These are phyloP conservation scores for Kwoniella sp. DNA, from an alignment of 768 basidiomycete genomes.

Conservation along the genomic window DNA sequence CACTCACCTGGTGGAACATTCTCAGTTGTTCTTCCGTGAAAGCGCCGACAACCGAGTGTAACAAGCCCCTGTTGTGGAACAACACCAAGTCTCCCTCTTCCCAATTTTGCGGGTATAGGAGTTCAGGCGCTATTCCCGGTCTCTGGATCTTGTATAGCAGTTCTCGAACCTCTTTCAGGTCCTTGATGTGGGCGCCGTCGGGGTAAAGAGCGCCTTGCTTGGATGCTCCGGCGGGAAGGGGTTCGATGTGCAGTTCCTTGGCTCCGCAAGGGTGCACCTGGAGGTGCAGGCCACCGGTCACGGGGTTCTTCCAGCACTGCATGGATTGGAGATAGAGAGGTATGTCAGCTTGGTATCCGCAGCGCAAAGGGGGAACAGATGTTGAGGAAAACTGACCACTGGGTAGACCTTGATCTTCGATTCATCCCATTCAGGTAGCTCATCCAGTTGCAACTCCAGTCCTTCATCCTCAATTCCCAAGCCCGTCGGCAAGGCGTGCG, in stretches of 20 bases:
- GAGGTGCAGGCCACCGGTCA: conserved; percentile 78
- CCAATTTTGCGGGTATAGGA: conserved; percentile 91
- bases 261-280: conserved; percentile 85
- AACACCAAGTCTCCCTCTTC: conserved; percentile 72
- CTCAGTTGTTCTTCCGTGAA: conserved; percentile 67
- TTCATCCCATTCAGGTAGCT: conserved; percentile 83
- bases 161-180: conserved; percentile 71
- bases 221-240: conserved; percentile 65
- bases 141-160: conserved; percentile 83
- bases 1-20: conserved; percentile 67
- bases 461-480: conserved; percentile 80
- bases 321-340: too few species aligned
- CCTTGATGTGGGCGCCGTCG: conserved; percentile 74
- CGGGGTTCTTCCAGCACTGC: conserved; percentile 89
- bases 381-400: conserved; percentile 57
- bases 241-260: conserved; percentile 69
- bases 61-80: conserved; percentile 81
- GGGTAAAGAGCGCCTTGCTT: conserved; percentile 70
- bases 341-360: background rate
- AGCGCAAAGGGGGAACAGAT: background rate
- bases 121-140: conserved; percentile 84
- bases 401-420: conserved; percentile 73
- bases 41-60: conserved; percentile 77
- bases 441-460: conserved; percentile 66
- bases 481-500: conserved; percentile 73